Evolutionary conservation across 331 rosid genomes (phyloP).

Genomic region (Ulmus americana): DNA sequence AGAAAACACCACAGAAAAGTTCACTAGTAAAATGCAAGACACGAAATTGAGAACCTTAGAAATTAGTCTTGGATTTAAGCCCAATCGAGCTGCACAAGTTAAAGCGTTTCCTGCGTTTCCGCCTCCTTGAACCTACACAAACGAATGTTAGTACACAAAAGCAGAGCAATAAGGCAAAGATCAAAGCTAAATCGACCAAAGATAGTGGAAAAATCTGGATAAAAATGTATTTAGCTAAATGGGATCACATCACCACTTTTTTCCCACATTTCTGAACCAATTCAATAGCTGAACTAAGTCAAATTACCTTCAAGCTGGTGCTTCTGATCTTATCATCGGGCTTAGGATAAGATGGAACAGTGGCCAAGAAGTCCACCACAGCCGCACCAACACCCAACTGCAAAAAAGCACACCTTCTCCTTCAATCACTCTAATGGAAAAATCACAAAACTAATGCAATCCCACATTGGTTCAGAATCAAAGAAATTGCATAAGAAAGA

Average conservation of each 20-base stretch:
- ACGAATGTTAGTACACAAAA: background rate
- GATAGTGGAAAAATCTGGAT: too few relatives aligned
- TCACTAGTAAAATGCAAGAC: background rate
- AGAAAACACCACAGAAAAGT: background rate
- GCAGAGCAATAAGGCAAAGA: too few relatives aligned
- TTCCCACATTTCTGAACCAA: background rate
- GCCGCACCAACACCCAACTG: slow-evolving; percentile 68
- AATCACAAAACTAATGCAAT: background rate
- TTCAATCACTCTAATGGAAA: background rate
- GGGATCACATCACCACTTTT: too few relatives aligned
- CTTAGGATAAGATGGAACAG: slow-evolving; percentile 56
- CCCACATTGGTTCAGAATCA: background rate
- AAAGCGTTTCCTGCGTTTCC: slow-evolving; percentile 77
- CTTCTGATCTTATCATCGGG: slow-evolving; percentile 76
- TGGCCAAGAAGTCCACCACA: slow-evolving; percentile 58
- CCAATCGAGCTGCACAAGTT: slow-evolving; percentile 81
- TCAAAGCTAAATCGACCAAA: too few relatives aligned
- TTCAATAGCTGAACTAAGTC: background rate
- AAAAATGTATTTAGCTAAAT: too few relatives aligned
- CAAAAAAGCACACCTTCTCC: background rate
- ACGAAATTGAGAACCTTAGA: slow-evolving; percentile 49
- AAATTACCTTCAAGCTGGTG: slow-evolving; percentile 53
- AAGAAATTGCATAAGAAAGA: slow-evolving; percentile 2
- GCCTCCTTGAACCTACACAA: slow-evolving; percentile 76
- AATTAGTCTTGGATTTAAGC: slow-evolving; percentile 61